Evolutionary conservation across 1,284 basidiomycete genomes (phyloP).

Genomic region (Phylloporus sp.): DNA sequence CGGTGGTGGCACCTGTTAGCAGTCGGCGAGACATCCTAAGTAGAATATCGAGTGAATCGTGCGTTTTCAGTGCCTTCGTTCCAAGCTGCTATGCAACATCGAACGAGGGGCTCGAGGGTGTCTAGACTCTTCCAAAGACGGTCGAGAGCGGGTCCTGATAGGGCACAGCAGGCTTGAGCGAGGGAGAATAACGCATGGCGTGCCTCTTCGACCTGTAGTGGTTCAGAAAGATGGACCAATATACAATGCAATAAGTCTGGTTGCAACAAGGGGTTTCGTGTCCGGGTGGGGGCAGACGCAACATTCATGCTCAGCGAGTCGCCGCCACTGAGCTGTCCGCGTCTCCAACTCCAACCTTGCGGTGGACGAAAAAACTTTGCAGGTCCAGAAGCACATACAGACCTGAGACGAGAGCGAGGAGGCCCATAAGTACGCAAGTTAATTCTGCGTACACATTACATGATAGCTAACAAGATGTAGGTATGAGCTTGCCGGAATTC

Average conservation of each 20-base stretch:
- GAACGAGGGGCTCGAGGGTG: conserved; percentile 18
- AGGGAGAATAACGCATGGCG: not conserved
- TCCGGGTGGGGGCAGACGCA: too few relatives aligned
- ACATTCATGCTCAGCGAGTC: too few relatives aligned
- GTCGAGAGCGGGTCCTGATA: conserved; percentile 9
- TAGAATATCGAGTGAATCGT: not conserved
- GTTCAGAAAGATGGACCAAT: not conserved
- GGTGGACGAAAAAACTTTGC: too few relatives aligned
- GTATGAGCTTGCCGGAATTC: too few relatives aligned
- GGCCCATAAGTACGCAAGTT: too few relatives aligned
- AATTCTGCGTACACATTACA: too few relatives aligned
- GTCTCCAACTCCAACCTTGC: too few relatives aligned
- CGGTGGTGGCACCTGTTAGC: conserved; percentile 1
- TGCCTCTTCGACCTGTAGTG: too few relatives aligned
- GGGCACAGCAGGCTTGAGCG: conserved; percentile 6
- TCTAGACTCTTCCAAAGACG: conserved; percentile 12
- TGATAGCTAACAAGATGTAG: too few relatives aligned
- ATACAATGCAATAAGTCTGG: not conserved
- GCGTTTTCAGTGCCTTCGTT: not conserved
- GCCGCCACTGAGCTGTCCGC: too few relatives aligned
- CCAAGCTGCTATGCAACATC: not conserved
- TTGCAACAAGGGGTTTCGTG: not conserved
- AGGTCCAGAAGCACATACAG: too few relatives aligned
- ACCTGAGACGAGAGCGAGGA: too few relatives aligned
- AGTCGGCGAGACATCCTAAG: not conserved